These are phyloP conservation scores for Ogataea neopini DNA, from an alignment of 805 yeast genomes.

Conservation along the genomic window DNA sequence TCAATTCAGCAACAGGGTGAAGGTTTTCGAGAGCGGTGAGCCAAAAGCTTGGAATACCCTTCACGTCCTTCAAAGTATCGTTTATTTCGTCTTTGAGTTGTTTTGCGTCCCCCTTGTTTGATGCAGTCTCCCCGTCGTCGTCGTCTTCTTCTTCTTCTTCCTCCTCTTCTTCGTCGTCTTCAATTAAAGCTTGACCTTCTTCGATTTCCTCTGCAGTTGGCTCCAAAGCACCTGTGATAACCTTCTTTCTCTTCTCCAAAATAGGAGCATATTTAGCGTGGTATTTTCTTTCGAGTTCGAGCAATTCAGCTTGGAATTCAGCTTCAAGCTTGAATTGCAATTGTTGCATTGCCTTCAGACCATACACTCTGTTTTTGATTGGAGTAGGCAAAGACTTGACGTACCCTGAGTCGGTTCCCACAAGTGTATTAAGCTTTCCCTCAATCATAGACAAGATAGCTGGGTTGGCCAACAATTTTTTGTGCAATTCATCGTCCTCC, in stretches of 20 bases:
- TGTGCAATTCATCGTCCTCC: slow-evolving; percentile 55
- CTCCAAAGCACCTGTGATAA: slow-evolving; percentile 70
- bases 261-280: slow-evolving; percentile 72
- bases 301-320: slow-evolving; percentile 85
- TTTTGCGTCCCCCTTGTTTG: slow-evolving; percentile 40
- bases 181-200: slow-evolving; percentile 72
- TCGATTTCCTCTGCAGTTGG: slow-evolving; percentile 79
- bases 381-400: slow-evolving; percentile 69
- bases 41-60: slow-evolving; percentile 96
- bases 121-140: slow-evolving; percentile 43
- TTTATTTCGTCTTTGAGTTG: slow-evolving; percentile 29
- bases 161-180: slow-evolving; percentile 36
- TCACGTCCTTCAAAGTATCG: slow-evolving; percentile 36
- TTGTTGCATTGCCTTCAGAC: slow-evolving; percentile 78
- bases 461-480: slow-evolving; percentile 62
- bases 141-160: slow-evolving; percentile 44
- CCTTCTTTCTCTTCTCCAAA: slow-evolving; percentile 67
- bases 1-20: slow-evolving; percentile 75
- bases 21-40: slow-evolving; percentile 90
- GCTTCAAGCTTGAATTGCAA: slow-evolving; percentile 82
- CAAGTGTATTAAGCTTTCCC: slow-evolving; percentile 79
- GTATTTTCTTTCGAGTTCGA: slow-evolving; percentile 82
- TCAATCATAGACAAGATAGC: slow-evolving; percentile 84
- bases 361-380: slow-evolving; percentile 76
- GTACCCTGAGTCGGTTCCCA: slow-evolving; percentile 87